Evolutionary conservation across 148 eudicot genomes (phyloP).

Genomic region (Nepenthes mirabilis): DNA sequence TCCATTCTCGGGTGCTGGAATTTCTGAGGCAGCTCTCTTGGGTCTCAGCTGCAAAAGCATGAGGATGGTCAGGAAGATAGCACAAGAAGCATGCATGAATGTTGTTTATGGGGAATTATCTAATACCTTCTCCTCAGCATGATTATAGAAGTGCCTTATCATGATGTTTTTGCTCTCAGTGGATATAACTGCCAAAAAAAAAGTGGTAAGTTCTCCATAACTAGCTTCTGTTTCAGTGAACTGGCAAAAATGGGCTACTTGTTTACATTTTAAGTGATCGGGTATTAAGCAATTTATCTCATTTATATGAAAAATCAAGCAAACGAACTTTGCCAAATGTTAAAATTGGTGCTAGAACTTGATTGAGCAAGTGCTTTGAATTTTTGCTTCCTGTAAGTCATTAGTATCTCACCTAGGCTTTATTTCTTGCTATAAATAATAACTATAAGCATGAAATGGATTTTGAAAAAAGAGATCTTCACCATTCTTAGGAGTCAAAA

Average conservation of each 20-base stretch:
- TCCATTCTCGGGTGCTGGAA: constrained; percentile 40
- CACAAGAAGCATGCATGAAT: neutral
- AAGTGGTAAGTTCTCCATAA: neutral
- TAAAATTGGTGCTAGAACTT: no score
- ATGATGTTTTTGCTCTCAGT: constrained; percentile 66
- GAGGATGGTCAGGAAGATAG: neutral
- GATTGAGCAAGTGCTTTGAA: no score
- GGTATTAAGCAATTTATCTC: no score
- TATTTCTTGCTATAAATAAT: no score
- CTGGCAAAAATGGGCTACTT: neutral
- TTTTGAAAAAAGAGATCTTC: no score
- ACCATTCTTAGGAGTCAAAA: no score
- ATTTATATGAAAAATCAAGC: no score
- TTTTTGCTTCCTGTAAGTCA: no score
- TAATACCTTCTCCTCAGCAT: constrained; percentile 67
- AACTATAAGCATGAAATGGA: no score
- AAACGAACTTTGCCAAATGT: no score
- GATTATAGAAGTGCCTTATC: constrained; percentile 64
- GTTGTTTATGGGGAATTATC: neutral
- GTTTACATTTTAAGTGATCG: neutral
- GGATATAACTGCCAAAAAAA: constrained; percentile 45
- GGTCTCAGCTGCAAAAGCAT: constrained; percentile 34
- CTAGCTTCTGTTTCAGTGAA: neutral
- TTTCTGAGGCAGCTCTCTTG: constrained; percentile 56
- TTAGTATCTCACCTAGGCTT: no score